phyloP scores from a whole-genome alignment of 2,329 filamentous ascomycete species.

The Cadophora sp. region DNA sequence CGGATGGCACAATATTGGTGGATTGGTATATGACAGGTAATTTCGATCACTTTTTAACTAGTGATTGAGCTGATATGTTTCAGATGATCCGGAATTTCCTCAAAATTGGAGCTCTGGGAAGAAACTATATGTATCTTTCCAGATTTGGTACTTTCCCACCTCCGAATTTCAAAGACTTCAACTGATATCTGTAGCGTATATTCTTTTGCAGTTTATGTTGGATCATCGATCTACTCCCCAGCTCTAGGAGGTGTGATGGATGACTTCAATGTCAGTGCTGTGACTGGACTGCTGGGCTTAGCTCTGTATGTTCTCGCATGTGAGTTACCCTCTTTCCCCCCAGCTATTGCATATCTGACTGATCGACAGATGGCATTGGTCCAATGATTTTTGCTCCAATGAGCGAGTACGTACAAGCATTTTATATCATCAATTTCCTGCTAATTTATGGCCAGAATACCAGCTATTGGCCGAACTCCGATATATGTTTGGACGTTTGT shows the following conservation, averaged over 20 bases:
- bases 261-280: conserved; percentile 57
- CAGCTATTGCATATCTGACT: neutral
- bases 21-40: conserved; percentile 21
- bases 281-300: conserved; percentile 61
- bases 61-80: neutral
- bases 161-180: conserved; percentile 35
- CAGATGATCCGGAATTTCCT: conserved; percentile 50
- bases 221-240: conserved; percentile 53
- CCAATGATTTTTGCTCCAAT: conserved; percentile 70
- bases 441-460: conserved; percentile 60
- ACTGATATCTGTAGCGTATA: conserved; percentile 45
- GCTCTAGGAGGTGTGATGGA: conserved; percentile 53
- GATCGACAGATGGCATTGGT: conserved; percentile 56
- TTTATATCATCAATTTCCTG: neutral
- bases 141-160: neutral
- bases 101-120: conserved; percentile 57
- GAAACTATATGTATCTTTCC: conserved; percentile 47
- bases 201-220: conserved; percentile 62
- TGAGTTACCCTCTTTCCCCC: neutral
- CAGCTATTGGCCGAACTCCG: conserved; percentile 67
- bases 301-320: conserved; percentile 65
- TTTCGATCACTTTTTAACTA: neutral
- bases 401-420: conserved; percentile 53
- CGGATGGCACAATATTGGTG: conserved; percentile 19
- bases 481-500: conserved; percentile 71